phyloP scores from a whole-genome alignment of 306 rosid genomes.

The Acmispon strigosus region DNA sequence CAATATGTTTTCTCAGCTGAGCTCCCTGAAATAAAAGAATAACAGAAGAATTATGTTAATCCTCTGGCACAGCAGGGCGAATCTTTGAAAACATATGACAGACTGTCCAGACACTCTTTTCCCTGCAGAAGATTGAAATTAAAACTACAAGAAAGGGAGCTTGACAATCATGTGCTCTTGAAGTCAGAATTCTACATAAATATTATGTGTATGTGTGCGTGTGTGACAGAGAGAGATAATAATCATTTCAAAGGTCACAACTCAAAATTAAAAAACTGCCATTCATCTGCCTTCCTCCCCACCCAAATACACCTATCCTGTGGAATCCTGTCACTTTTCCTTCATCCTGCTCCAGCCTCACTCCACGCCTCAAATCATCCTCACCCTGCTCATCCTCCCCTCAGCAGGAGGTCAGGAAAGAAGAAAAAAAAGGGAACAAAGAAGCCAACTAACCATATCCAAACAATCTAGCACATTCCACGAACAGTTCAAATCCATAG shows the following conservation, averaged over 20 bases:
- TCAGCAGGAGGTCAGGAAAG: neutral
- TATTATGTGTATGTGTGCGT: neutral
- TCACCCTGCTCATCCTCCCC: neutral
- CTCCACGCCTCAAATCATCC: neutral
- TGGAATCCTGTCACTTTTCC: neutral
- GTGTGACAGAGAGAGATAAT: neutral
- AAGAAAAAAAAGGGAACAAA: neutral
- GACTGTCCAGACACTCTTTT: neutral
- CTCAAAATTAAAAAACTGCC: neutral
- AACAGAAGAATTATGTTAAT: neutral
- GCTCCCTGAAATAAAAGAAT: conserved; percentile 72
- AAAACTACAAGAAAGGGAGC: neutral
- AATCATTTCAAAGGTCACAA: neutral
- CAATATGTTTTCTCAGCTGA: conserved; percentile 94
- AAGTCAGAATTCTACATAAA: neutral
- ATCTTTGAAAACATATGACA: neutral
- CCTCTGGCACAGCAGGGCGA: neutral
- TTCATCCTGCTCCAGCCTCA: neutral
- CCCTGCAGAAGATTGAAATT: neutral
- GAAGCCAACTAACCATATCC: neutral
- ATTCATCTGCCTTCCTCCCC: neutral
- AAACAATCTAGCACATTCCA: neutral
- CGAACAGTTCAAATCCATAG: neutral
- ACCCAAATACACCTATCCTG: neutral
- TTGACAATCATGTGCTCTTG: neutral